Percentiles rank a stretch among this genome's conserved stretches.
Conservation (phyloP, 2,329 filamentous ascomycete species). For the Aspergillus alliaceus region DNA sequence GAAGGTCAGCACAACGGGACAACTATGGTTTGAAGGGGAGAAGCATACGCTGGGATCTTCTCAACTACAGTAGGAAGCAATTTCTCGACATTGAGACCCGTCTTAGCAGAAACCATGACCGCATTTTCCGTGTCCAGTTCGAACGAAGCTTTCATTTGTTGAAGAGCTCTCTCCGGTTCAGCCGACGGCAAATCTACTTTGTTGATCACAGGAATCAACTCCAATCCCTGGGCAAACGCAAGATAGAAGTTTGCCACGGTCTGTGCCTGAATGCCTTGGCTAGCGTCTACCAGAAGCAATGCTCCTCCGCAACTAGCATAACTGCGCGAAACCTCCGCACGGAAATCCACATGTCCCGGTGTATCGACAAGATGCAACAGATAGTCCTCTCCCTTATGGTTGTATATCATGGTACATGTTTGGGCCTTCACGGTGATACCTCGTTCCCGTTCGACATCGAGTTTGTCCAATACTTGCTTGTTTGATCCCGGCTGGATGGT, state of each 20-base stretch:
- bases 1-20: conserved; percentile 17
- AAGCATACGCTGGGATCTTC: conserved; percentile 67
- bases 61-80: conserved; percentile 84
- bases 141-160: conserved; percentile 82
- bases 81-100: conserved; percentile 80
- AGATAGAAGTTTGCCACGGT: conserved; percentile 99
- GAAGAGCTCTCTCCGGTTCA: conserved; percentile 79
- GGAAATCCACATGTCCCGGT: conserved; percentile 95
- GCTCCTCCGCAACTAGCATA: conserved; percentile 96
- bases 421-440: conserved; percentile 99
- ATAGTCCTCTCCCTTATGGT: conserved; percentile 81
- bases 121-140: conserved; percentile 78
- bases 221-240: conserved; percentile 86
- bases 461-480: conserved; percentile 94
- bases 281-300: conserved; percentile 88
- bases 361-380: conserved; percentile 94
- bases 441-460: conserved; percentile 92
- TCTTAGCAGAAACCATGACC: conserved; percentile 86
- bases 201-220: conserved; percentile 89
- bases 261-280: conserved; percentile 94
- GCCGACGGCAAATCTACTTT: conserved; percentile 93
- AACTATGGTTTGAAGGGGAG: neutral
- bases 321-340: conserved; percentile 90
- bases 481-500: conserved; percentile 84
- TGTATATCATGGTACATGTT: conserved; percentile 97